phyloP scores from a whole-genome alignment of 768 basidiomycete species.

The Leccinum disarticulatum region DNA sequence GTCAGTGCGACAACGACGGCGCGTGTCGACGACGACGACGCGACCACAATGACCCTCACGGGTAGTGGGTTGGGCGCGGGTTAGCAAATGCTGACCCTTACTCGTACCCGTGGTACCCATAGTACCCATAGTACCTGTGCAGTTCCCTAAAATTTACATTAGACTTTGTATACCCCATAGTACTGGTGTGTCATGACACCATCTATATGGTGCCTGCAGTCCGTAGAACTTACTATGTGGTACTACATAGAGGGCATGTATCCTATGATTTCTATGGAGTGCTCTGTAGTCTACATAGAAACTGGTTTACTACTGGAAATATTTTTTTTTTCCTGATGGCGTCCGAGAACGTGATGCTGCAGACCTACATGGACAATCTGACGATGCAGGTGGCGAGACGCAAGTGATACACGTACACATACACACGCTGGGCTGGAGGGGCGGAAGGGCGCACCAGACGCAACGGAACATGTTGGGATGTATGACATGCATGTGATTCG shows the following conservation, averaged over 20 bases:
- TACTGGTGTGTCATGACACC: background rate
- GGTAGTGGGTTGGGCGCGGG: no score
- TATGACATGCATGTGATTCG: background rate
- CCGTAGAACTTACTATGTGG: background rate
- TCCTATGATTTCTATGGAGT: background rate
- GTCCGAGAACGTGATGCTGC: slow-evolving; percentile 78
- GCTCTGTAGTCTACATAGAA: background rate
- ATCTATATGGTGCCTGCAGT: background rate
- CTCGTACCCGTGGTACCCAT: no score
- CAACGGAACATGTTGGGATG: background rate
- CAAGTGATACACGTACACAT: slow-evolving; percentile 39
- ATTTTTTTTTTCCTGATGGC: no score
- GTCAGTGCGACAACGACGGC: no score
- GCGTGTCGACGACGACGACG: no score
- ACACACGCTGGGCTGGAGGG: background rate
- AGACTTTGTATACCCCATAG: background rate
- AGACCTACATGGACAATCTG: slow-evolving; percentile 88
- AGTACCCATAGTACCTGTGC: no score
- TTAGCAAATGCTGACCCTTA: no score
- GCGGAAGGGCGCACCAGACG: background rate
- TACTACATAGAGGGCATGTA: background rate
- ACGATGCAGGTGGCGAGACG: slow-evolving; percentile 85
- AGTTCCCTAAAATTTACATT: background rate
- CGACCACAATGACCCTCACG: no score
- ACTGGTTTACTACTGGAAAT: no score